Conservation (phyloP, 2,329 filamentous ascomycete genomes). For the Fusarium proliferatum region DNA sequence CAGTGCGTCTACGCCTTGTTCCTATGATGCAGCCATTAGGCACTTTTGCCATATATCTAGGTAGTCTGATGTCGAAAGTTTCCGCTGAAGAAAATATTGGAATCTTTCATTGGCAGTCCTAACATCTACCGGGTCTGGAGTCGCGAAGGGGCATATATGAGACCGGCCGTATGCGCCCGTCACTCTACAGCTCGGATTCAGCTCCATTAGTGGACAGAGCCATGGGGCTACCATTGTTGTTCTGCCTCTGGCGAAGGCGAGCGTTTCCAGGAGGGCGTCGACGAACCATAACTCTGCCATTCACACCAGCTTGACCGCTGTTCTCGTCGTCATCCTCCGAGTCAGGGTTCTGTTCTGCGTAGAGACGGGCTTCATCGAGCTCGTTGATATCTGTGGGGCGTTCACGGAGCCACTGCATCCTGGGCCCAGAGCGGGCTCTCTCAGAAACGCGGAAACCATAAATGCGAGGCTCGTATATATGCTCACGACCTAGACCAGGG, state of each 20-base stretch:
- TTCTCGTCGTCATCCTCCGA: slow-evolving; percentile 68
- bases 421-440: slow-evolving; percentile 85
- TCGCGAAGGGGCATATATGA: neutral
- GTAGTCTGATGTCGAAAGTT: neutral
- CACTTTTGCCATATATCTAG: slow-evolving; percentile 17
- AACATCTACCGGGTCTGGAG: neutral
- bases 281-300: slow-evolving; percentile 54
- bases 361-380: slow-evolving; percentile 79
- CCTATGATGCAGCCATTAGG: neutral
- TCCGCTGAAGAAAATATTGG: neutral
- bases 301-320: slow-evolving; percentile 56
- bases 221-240: slow-evolving; percentile 68
- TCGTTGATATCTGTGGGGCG: slow-evolving; percentile 83
- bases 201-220: slow-evolving; percentile 65
- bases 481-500: slow-evolving; percentile 82
- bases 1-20: slow-evolving; percentile 17
- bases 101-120: neutral
- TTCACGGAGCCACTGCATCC: slow-evolving; percentile 96
- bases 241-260: slow-evolving; percentile 57
- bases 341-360: slow-evolving; percentile 64
- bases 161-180: slow-evolving; percentile 3
- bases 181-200: slow-evolving; percentile 64
- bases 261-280: slow-evolving; percentile 57
- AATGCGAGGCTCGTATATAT: slow-evolving; percentile 94
- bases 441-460: slow-evolving; percentile 97